A percentile compares a stretch with the other conserved stretches of the same genome.
These are phyloP conservation scores for Leccinum ponderosum DNA, from an alignment of 1,284 basidiomycete species.

Conservation along the genomic window DNA sequence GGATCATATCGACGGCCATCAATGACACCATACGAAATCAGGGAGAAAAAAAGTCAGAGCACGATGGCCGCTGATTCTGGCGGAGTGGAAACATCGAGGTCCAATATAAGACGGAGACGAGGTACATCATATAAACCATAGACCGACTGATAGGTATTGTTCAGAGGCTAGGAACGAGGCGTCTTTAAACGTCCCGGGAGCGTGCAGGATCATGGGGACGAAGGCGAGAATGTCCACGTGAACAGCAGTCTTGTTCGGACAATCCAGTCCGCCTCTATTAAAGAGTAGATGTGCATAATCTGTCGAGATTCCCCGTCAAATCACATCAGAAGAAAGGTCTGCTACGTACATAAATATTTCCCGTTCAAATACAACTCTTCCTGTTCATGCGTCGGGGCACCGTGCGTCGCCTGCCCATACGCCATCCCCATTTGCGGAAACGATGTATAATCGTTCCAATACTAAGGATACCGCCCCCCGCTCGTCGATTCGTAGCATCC, in stretches of 20 bases:
- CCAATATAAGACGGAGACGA: neutral
- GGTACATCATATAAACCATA: neutral
- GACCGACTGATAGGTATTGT: neutral
- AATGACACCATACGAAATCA: neutral
- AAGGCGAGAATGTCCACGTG: neutral
- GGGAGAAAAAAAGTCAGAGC: neutral
- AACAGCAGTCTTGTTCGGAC: neutral
- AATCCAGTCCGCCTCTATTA: neutral
- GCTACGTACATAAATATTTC: conserved; percentile 30
- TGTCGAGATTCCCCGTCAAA: conserved; percentile 5
- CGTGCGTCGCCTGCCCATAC: conserved; percentile 30
- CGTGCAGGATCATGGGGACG: neutral
- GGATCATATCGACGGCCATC: neutral
- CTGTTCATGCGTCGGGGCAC: conserved; percentile 18
- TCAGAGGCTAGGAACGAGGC: neutral
- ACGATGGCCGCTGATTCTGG: neutral
- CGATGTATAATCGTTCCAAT: conserved; percentile 63
- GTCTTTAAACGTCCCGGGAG: neutral
- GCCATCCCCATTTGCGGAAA: conserved; percentile 54
- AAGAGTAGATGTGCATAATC: neutral
- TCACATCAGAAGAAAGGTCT: neutral
- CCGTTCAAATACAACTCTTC: conserved; percentile 24
- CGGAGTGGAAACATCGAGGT: neutral
- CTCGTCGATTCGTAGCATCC: conserved; percentile 21
- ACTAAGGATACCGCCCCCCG: conserved; percentile 48